Evolutionary conservation across 2,329 filamentous ascomycete genomes (phyloP), one percentile per base, ranked within the genome.

Genomic region (Rugonectria rugulosa): DNA sequence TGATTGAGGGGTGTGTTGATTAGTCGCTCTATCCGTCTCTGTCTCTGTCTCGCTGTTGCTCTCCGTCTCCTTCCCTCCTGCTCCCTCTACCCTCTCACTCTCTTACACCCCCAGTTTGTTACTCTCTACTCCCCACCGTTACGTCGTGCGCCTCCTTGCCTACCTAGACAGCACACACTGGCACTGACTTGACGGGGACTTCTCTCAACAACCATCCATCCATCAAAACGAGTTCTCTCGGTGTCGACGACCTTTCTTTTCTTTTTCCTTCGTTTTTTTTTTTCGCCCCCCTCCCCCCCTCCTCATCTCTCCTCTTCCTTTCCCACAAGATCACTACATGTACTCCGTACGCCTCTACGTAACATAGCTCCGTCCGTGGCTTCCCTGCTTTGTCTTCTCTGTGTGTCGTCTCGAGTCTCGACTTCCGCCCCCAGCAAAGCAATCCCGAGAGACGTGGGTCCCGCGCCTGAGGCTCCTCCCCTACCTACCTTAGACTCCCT

Each of bases 401-500:
- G 53, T 37, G 37, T 38, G 36, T 50, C n/a, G 36, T 54, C 52
- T 61, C 42, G 53, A 54, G 56, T 64, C 61, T 67, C 44, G 52
- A 60, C 52, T 63, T 54, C 44, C 44, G 45, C 48, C 53, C 55
- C 63, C 56, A 45, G 42, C 34, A 53, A 65, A 64, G 66, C 64
- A 67, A 63, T 67, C 68, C 66, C 57, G 61, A 65, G n/a, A n/a
- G n/a, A 32, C 66, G 66, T 63, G 66, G 66, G 66, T 68, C 61
- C 66, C 49, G 60, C 60, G 45, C 64, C 65, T 62, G 61, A 60
- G 63, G 57, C 64, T 66, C 44, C 53, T 62, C 57, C n/a, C n/a
- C n/a, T n/a, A n/a, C n/a, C n/a, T n/a, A n/a, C n/a, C n/a, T n/a
- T n/a, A n/a, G n/a, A n/a, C n/a, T n/a, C n/a, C n/a, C 36, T 59